Conservation (phyloP, 2,329 filamentous ascomycete species). For the Cordyceps fumosorosea region DNA sequence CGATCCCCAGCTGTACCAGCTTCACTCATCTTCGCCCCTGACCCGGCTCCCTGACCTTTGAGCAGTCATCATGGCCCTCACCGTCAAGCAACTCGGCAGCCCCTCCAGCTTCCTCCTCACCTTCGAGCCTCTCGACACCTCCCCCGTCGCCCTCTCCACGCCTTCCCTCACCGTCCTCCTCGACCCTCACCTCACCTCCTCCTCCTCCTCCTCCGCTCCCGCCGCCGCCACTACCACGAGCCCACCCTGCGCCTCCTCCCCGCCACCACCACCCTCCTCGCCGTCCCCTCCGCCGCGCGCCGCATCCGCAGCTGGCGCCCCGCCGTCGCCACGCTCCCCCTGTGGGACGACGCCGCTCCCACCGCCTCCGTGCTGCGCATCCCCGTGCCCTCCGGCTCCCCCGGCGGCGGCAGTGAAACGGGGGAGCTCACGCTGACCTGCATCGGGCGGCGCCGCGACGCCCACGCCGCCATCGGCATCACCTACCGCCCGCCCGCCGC, state of each 20-base stretch:
- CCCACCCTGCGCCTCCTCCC: constrained; percentile 60
- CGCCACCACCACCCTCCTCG: constrained; percentile 53
- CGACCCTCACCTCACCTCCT: constrained; percentile 64
- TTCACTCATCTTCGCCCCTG: not conserved
- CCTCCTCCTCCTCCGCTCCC: constrained; percentile 21
- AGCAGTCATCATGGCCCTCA: constrained; percentile 52
- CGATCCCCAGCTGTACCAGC: not conserved
- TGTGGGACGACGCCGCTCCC: constrained; percentile 28
- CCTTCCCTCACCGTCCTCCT: constrained; percentile 60
- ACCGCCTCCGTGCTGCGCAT: constrained; percentile 32
- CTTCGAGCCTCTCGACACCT: constrained; percentile 45
- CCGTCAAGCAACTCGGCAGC: constrained; percentile 56
- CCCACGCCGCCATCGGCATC: constrained; percentile 60
- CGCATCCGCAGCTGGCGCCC: constrained; percentile 60
- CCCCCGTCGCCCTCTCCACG: constrained; percentile 5
- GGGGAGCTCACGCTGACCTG: constrained; percentile 69
- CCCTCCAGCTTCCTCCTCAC: constrained; percentile 60
- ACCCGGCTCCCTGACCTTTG: not conserved
- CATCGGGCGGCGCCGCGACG: constrained; percentile 53
- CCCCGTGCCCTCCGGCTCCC: constrained; percentile 41
- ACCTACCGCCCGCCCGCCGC: constrained; percentile 57
- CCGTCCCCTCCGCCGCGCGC: constrained; percentile 57
- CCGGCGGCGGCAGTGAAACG: constrained; percentile 43
- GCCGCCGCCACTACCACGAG: constrained; percentile 64
- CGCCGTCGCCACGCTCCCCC: constrained; percentile 37